These are phyloP conservation scores for Gautieria morchelliformis DNA, from an alignment of 768 basidiomycete genomes.

Conservation along the genomic window DNA sequence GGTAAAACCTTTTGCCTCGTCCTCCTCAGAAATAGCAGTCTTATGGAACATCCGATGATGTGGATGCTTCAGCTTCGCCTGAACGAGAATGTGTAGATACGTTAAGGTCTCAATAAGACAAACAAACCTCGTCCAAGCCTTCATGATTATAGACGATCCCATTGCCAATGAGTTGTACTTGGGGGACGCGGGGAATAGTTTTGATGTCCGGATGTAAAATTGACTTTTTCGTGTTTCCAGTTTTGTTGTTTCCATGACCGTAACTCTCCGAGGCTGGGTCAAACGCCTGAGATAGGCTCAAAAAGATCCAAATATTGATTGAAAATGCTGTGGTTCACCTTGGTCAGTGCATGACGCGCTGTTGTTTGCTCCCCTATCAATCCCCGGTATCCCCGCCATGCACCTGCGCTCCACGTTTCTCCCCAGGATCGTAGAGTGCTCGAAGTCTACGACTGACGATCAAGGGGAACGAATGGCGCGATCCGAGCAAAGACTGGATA, in stretches of 20 bases:
- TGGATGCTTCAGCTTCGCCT: conserved; percentile 75
- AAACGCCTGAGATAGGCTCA: conserved; percentile 46
- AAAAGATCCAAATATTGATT: not conserved
- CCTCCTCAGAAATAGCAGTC: conserved; percentile 59
- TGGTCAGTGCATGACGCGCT: conserved; percentile 74
- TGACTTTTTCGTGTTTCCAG: conserved; percentile 59
- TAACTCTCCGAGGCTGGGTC: conserved; percentile 58
- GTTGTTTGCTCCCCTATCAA: no score
- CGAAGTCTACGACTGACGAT: no score
- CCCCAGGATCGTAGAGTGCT: no score
- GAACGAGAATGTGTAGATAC: not conserved
- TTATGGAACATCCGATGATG: conserved; percentile 85
- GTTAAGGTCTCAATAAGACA: not conserved
- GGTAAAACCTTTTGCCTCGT: conserved; percentile 69
- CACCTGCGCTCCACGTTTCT: no score
- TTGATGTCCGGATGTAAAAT: conserved; percentile 86
- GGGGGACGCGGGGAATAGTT: conserved; percentile 79
- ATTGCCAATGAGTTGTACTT: conserved; percentile 90
- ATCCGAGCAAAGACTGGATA: no score
- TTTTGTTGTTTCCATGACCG: conserved; percentile 87
- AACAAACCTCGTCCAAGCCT: conserved; percentile 49
- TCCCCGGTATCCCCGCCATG: no score
- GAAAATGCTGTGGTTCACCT: conserved; percentile 35
- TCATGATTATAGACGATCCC: conserved; percentile 74
- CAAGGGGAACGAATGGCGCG: no score